A percentile compares a stretch with the other conserved stretches of the same genome.
These are phyloP conservation scores for Balamuthia mandrillaris DNA, from an alignment of 208 protist species.

Conservation along the genomic window DNA sequence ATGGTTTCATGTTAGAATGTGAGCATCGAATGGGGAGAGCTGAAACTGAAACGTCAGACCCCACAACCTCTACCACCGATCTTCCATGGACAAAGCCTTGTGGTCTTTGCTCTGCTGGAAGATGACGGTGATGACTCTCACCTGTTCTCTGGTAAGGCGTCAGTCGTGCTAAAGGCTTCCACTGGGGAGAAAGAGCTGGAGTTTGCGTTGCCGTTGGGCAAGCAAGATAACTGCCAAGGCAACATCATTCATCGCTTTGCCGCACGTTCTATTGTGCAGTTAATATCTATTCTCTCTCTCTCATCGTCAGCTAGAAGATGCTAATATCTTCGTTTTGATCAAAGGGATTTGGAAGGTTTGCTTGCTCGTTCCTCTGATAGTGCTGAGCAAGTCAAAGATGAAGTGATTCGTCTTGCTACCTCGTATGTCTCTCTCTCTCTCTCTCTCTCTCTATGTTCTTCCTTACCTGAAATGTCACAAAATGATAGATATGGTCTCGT, in stretches of 20 bases:
- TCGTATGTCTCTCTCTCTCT: too few species aligned
- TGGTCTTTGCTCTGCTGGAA: background rate
- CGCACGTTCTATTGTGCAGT: conserved; percentile 40
- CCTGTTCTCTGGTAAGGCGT: background rate
- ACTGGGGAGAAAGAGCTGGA: background rate
- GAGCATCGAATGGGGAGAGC: background rate
- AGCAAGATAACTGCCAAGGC: conserved; percentile 6
- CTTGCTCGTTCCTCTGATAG: background rate
- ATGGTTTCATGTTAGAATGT: background rate
- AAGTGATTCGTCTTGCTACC: conserved; percentile 3
- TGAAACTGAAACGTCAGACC: background rate
- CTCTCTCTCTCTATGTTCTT: too few species aligned
- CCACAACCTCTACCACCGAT: background rate
- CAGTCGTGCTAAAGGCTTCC: too few species aligned
- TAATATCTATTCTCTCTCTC: background rate
- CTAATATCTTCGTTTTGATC: too few species aligned
- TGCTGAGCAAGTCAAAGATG: conserved; percentile 18
- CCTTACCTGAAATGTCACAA: too few species aligned
- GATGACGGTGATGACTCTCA: background rate
- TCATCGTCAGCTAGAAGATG: too few species aligned
- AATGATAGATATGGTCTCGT: background rate
- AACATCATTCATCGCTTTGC: conserved; percentile 41
- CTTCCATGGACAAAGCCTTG: background rate
- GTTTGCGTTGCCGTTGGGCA: background rate
- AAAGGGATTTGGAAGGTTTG: background rate